Evolutionary conservation across 768 basidiomycete genomes (phyloP), one percentile per base, ranked within the genome.

Genomic region (Hypholoma fasciculare): DNA sequence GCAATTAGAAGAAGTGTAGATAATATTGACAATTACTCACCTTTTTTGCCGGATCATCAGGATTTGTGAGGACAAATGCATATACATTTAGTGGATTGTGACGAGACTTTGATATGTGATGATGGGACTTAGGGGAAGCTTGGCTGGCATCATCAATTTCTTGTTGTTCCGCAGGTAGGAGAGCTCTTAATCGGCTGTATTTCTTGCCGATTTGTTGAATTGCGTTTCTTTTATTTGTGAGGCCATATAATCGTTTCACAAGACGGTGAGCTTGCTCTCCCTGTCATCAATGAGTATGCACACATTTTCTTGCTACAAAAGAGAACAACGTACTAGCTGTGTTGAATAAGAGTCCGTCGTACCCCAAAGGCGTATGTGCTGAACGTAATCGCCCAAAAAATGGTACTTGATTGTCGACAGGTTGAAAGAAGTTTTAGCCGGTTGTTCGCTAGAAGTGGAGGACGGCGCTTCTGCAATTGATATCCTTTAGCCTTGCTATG

Each of bases 381-480:
- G 1, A 0, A 64, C 63, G 43, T 74, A 73, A 54, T 78, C 71
- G 0, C 71, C 74, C 0, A 78, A 66, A 0, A 69, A 55, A 61
- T 78, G 78, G 1, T 69, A 66, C 51, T 78, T 79, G 64, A 72
- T 74, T 0, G 72, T 75, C 0, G 44, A 34, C 2, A 76, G 57
- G 42, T 71, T 76, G 2, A 23, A n/a, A n/a, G n/a, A 23, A 23
- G 23, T 23, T 23, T 23, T 23, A 23, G 4, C n/a, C n/a, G n/a
- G n/a, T n/a, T n/a, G 23, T 23, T 4, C 23, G 23, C 4, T 23
- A 23, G 23, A 23, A 23, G 23, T 1, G 23, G 23, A n/a, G n/a
- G n/a, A n/a, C n/a, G n/a, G n/a, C n/a, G n/a, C n/a, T n/a, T n/a
- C n/a, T n/a, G n/a, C n/a, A n/a, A n/a, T n/a, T n/a, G n/a, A n/a